A percentile compares a stretch with the other conserved stretches of the same genome.
These are phyloP conservation scores for Dispira simplex DNA, from an alignment of 192 early-diverging fungal species.

Conservation along the genomic window DNA sequence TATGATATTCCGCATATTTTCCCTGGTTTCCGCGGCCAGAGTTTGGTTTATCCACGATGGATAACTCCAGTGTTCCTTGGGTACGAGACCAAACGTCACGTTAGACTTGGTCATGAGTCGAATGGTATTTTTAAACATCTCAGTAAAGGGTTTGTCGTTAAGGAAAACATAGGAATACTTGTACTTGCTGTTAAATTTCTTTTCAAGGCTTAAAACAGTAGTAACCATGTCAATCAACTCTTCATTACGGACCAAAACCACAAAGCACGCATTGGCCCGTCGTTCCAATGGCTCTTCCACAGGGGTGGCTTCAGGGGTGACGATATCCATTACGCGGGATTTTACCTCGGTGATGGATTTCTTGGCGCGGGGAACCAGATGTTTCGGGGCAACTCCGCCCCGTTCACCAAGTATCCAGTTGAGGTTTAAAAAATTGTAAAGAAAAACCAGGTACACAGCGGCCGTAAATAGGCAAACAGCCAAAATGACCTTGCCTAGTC, in stretches of 20 bases:
- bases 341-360: too few species aligned
- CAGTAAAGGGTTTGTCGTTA: slow-evolving; percentile 58
- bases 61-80: slow-evolving; percentile 63
- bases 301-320: too few species aligned
- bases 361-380: too few species aligned
- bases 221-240: slow-evolving; percentile 45
- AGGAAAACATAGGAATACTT: slow-evolving; percentile 74
- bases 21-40: slow-evolving; percentile 19
- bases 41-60: slow-evolving; percentile 63
- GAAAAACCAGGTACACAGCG: too few species aligned
- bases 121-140: slow-evolving; percentile 44
- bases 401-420: too few species aligned
- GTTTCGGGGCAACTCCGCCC: too few species aligned
- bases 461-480: too few species aligned
- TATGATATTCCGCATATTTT: slow-evolving; percentile 32
- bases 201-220: slow-evolving; percentile 50
- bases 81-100: slow-evolving; percentile 45
- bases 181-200: slow-evolving; percentile 52
- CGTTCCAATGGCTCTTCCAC: too few species aligned
- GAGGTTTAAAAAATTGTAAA: too few species aligned
- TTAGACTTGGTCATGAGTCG: slow-evolving; percentile 34
- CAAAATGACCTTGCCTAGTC: too few species aligned
- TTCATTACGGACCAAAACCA: slow-evolving; percentile 51
- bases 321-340: too few species aligned
- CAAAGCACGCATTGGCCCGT: slow-evolving; percentile 47